phyloP scores from a whole-genome alignment of 441 rosid species.

The Manihot esculenta region DNA sequence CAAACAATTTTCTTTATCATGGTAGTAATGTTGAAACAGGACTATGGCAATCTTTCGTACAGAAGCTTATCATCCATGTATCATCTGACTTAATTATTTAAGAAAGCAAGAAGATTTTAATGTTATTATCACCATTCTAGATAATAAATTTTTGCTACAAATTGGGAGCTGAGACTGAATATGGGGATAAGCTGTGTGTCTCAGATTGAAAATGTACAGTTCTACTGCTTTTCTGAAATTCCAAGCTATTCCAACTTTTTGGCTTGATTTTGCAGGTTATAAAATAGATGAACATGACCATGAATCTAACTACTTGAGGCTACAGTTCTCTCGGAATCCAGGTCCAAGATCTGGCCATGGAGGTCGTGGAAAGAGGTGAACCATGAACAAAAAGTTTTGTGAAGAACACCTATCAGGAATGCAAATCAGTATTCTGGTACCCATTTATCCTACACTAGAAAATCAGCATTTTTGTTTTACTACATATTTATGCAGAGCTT shows the following conservation, averaged over 20 bases:
- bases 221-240: conserved; percentile 4
- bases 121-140: background rate
- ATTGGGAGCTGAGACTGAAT: background rate
- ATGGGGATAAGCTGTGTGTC: background rate
- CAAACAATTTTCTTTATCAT: background rate
- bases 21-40: background rate
- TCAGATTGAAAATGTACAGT: background rate
- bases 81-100: background rate
- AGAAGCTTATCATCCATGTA: background rate
- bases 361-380: conserved; percentile 63
- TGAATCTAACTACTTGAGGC: conserved; percentile 61
- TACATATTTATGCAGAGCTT: background rate
- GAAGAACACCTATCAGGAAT: conserved; percentile 5
- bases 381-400: background rate
- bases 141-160: background rate
- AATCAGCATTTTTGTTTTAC: conserved; percentile 12
- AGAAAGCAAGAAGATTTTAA: background rate
- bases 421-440: conserved; percentile 1
- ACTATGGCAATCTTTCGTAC: background rate
- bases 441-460: background rate
- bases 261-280: conserved; percentile 49
- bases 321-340: conserved; percentile 68
- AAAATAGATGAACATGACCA: conserved; percentile 66
- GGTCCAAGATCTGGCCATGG: conserved; percentile 62
- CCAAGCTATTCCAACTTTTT: conserved; percentile 12